Percentiles rank a stretch among this genome's conserved stretches.
Evolutionary conservation across 495 filamentous ascomycete species (phyloP).

Genomic region (Aspergillus affinis): DNA sequence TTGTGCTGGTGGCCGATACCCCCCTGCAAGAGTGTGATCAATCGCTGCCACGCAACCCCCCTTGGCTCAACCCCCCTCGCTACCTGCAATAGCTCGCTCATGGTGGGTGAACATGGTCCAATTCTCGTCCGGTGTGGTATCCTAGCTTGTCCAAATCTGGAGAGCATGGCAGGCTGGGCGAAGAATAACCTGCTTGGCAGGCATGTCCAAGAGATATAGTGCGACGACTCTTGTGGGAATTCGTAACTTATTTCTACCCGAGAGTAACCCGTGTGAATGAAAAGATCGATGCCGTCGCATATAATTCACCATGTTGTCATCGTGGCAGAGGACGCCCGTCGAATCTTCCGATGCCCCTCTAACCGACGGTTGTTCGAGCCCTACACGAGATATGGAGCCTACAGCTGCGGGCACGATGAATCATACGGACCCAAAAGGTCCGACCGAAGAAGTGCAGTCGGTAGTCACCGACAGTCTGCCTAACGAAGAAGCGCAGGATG

Average conservation of each 20-base stretch:
- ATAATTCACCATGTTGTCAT: constrained; percentile 7
- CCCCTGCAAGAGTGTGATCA: no score
- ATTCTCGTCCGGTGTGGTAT: constrained; percentile 3
- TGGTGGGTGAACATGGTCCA: constrained; percentile 6
- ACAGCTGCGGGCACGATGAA: constrained; percentile 2
- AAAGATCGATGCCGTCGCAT: not conserved
- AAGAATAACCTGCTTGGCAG: not conserved
- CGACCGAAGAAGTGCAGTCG: constrained; percentile 6
- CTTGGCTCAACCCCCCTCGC: not conserved
- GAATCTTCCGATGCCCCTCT: constrained; percentile 5
- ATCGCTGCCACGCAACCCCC: not conserved
- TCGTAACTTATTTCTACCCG: not conserved
- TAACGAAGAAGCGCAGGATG: constrained; percentile 32
- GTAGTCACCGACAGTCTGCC: constrained; percentile 10
- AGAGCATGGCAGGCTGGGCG: not conserved
- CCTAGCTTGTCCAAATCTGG: not conserved
- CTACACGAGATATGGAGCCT: not conserved
- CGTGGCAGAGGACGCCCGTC: constrained; percentile 2
- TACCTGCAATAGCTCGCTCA: constrained; percentile 1
- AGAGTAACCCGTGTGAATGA: no score
- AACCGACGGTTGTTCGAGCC: not conserved
- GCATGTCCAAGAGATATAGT: not conserved
- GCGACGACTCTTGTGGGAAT: no score
- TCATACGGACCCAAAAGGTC: constrained; percentile 12
- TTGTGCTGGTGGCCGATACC: not conserved